These are phyloP conservation scores for Aureobasidium sp. DNA, from an alignment of 2,329 filamentous ascomycete genomes.

Conservation along the genomic window DNA sequence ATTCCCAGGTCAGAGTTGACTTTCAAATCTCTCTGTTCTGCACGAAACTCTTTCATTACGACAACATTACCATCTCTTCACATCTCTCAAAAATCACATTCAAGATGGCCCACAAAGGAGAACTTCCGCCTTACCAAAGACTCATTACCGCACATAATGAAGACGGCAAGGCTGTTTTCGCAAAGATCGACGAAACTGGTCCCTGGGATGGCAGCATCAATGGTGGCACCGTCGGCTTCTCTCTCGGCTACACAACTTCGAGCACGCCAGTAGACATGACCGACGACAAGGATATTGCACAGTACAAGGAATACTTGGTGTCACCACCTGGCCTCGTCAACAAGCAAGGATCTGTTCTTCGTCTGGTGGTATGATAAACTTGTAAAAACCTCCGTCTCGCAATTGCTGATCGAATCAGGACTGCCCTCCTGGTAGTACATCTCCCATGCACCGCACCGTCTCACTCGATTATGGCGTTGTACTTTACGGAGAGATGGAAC, in stretches of 20 bases:
- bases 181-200: conserved; percentile 21
- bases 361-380: conserved; percentile 22
- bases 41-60: background rate
- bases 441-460: conserved; percentile 29
- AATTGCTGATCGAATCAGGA: conserved; percentile 18
- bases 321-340: conserved; percentile 44
- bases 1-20: background rate
- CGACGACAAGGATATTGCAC: conserved; percentile 39
- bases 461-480: conserved; percentile 31
- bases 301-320: conserved; percentile 39
- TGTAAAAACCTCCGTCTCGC: background rate
- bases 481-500: conserved; percentile 27
- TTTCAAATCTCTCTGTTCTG: background rate
- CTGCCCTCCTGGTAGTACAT: conserved; percentile 22
- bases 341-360: conserved; percentile 40
- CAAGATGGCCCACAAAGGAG: conserved; percentile 9
- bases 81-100: background rate
- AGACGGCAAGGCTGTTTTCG: conserved; percentile 27
- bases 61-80: background rate
- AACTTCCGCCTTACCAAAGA: conserved; percentile 16
- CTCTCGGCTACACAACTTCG: conserved; percentile 45
- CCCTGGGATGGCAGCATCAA: conserved; percentile 28
- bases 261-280: conserved; percentile 41
- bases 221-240: conserved; percentile 36
- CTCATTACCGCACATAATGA: conserved; percentile 27